A percentile compares a stretch with the other conserved stretches of the same genome.
phyloP scores from a whole-genome alignment of 2,329 filamentous ascomycete species.

The Aspergillus ibericus region DNA sequence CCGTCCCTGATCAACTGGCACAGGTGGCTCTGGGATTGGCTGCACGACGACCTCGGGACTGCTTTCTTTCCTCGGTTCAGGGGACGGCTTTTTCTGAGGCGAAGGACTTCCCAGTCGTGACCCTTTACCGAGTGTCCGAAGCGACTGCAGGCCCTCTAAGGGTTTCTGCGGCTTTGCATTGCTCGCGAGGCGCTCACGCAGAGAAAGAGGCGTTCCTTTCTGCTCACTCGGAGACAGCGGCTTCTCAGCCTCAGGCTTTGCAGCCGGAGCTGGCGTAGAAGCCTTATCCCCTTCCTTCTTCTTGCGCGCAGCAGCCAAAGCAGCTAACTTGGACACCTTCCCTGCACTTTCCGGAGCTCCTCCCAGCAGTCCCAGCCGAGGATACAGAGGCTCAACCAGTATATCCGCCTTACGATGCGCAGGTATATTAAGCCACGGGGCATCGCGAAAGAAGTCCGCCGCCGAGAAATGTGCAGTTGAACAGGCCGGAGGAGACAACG shows the following conservation, averaged over 20 bases:
- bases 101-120: conserved; percentile 15
- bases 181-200: conserved; percentile 41
- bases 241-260: background rate
- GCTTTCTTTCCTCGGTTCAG: conserved; percentile 18
- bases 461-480: conserved; percentile 43
- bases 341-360: conserved; percentile 64
- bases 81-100: conserved; percentile 19
- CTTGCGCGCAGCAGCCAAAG: conserved; percentile 80
- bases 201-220: conserved; percentile 31
- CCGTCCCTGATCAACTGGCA: conserved; percentile 10
- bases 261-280: conserved; percentile 11
- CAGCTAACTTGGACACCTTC: conserved; percentile 87
- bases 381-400: conserved; percentile 61
- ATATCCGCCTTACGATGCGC: conserved; percentile 61
- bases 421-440: conserved; percentile 80
- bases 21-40: conserved; percentile 7
- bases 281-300: conserved; percentile 72
- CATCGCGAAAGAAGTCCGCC: conserved; percentile 73
- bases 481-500: conserved; percentile 22
- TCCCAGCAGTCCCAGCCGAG: conserved; percentile 71
- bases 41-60: conserved; percentile 3
- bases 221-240: conserved; percentile 19
- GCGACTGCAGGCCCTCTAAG: conserved; percentile 23
- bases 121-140: conserved; percentile 23
- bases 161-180: conserved; percentile 30